Evolutionary conservation across 2,329 filamentous ascomycete genomes (phyloP), one percentile per base, ranked within the genome.

Genomic region (Pestalotiopsis sp.): DNA sequence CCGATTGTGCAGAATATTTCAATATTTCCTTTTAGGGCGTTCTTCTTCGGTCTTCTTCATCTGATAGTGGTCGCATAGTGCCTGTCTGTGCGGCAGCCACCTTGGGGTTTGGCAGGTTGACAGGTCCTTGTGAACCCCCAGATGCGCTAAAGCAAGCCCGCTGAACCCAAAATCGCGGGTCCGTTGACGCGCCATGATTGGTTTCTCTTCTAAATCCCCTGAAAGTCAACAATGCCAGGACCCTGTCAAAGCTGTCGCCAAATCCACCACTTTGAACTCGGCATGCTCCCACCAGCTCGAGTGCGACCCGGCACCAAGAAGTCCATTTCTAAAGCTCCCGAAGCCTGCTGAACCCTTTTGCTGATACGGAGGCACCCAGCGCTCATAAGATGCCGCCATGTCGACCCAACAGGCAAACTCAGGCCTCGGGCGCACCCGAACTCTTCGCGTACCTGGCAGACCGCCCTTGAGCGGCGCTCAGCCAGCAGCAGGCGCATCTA

Each of bases 381-480:
- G 17, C 45, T 11, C 6, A 20, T n/a, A 76, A 65, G 62, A 79
- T 78, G 77, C 71, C 71, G 70, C 69, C 66, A 80, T 80, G 78
- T 75, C 78, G 65, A 71, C 74, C 68, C 69, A 73, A 60, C 76
- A 76, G 64, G 66, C 77, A 68, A 78, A 77, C 64, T 73, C 77
- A 27, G 72, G 77, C 59, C 68, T 77, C 58, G 72, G 73, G 67
- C 77, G 78, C 70, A 75, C 76, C 62, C 76, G 77, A 70, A 75
- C 73, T 59, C 38, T 75, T 31, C 76, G 77, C 68, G 66, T 70
- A 59, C 71, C 73, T 62, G 64, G 72, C 62, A 77, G 77, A 72
- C 38, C 74, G 39, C 62, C 73, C 71, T 68, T 76, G 75, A 77
- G 75, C 75, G 74, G 76, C 64, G 72, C 75, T 66, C 71, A 69